These are phyloP conservation scores for Ophiosphaerella herpotricha DNA, from an alignment of 2,329 filamentous ascomycete species.

Conservation along the genomic window DNA sequence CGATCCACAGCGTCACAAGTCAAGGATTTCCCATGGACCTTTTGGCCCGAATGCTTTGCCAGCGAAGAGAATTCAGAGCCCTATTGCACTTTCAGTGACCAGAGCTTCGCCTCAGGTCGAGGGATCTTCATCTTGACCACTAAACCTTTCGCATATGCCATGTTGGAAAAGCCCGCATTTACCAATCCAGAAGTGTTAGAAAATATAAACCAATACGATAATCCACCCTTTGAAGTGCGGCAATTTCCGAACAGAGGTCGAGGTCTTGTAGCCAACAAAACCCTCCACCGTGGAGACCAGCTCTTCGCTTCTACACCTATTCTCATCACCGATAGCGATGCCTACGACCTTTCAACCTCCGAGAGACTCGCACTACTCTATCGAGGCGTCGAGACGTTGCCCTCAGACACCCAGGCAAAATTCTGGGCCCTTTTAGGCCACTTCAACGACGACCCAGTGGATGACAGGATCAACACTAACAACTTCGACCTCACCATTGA, in stretches of 20 bases:
- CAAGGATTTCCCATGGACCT: conserved; percentile 38
- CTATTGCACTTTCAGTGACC: conserved; percentile 37
- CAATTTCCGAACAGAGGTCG: conserved; percentile 41
- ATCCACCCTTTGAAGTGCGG: conserved; percentile 33
- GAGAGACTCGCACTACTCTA: conserved; percentile 35
- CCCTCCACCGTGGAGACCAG: conserved; percentile 38
- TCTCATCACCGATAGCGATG: conserved; percentile 32
- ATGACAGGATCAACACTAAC: conserved; percentile 44
- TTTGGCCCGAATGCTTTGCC: conserved; percentile 39
- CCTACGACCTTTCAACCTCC: conserved; percentile 24
- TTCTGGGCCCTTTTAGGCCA: conserved; percentile 41
- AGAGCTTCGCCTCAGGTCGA: conserved; percentile 35
- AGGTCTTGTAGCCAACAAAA: conserved; percentile 41
- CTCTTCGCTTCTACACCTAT: conserved; percentile 42
- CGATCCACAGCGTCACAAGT: conserved; percentile 20
- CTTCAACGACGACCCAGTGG: conserved; percentile 35
- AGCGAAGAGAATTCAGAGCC: conserved; percentile 30
- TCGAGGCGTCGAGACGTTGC: conserved; percentile 33
- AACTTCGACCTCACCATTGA: conserved; percentile 38
- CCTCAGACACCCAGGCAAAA: conserved; percentile 14
- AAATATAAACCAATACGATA: conserved; percentile 28
- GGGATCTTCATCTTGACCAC: conserved; percentile 40
- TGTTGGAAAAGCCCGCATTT: conserved; percentile 39
- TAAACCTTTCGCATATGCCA: conserved; percentile 27
- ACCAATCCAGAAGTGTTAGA: conserved; percentile 19